Evolutionary conservation across 768 basidiomycete genomes (phyloP), one percentile per base, ranked within the genome.

Genomic region (Zangia roseola): DNA sequence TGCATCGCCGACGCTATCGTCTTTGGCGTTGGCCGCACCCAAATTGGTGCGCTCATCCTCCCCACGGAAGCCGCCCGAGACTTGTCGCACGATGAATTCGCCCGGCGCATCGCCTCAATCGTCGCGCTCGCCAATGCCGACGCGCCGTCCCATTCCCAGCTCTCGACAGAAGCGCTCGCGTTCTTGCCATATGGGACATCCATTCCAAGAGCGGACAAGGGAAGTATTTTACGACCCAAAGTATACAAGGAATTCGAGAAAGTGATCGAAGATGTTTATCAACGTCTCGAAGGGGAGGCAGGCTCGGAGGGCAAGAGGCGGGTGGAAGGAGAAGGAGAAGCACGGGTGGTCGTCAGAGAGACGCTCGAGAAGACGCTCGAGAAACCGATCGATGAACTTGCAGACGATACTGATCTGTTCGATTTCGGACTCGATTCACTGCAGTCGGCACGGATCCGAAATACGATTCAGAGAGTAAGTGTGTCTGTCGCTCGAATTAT

Each of bases 351-450:
- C 16, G 40, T 67, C 0, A 55, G 47, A 37, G 50, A 52, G 17
- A 3, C 64, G 16, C 57, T 67, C 19, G 26, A 26, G 26, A 54
- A 31, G 64, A 67, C 50, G 30, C 42, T 67, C 42, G 51, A 64
- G 33, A 40, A 51, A 24, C 47, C 49, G 10, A 40, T 51, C 3
- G 53, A 54, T 10, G 33, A 37, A 14, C 53, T 64, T n/a, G 40
- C 50, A 36, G 59, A 64, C 30, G 57, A 64, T n/a, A 70, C 69
- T 21, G 78, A 79, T 45, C 41, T 76, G 24, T 75, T 75, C 34
- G 58, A 71, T 0, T 79, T 74, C 40, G 81, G 81, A 21, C 68
- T 83, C 25, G 78, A 83, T 57, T 80, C 80, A 10, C 55, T 82
- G 19, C 75, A 80, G 49, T 76, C 75, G 10, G 74, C 75, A 4